Evolutionary conservation across 768 basidiomycete species (phyloP), one percentile per base, ranked within the genome.

Genomic region (Boletus rex-veris): DNA sequence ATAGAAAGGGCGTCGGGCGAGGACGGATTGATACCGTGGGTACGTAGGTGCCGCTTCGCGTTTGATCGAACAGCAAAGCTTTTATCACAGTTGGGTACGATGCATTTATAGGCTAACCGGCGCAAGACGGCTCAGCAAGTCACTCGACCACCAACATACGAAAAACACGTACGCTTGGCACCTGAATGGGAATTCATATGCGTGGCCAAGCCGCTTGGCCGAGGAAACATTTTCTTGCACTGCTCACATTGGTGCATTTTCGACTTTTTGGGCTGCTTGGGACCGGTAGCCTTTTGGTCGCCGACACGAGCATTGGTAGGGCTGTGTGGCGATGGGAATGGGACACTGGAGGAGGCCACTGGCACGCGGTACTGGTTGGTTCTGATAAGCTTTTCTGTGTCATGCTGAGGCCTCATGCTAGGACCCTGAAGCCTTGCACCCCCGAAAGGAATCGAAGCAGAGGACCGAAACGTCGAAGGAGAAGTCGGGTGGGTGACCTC

Each of bases 61-160:
- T 92, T 92, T 8, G 89, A 91, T 12, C 86, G 82, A 16, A 91
- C 88, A 18, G 86, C 82, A 62, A 91, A 92, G 4, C 75, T 78
- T 64, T 86, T 85, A 30, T 73, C 69, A 64, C 90, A 92, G 33
- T 77, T 75, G 14, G 78, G 73, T 45, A 84, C 81, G 0, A 71
- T 77, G 63, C 89, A 92, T 36, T 69, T 69, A 33, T 58, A 67
- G 18, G 69, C 62, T 65, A 30, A 48, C 4, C 26, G 47, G 4
- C 43, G 5, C 38, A 52, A 41, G 18, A 12, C 14, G 10, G 14
- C 30, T 67, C 11, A 59, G 58, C 49, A 52, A 28, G 45, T 28
- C 16, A n/a, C 36, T 19, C 48, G 19, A 26, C 7, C 18, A 48
- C 33, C 31, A 54, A 54, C 11, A 42, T 21, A 46, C 44, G 36